Evolutionary conservation across 2,329 filamentous ascomycete genomes (phyloP).

Genomic region (Colletotrichum godetiae): DNA sequence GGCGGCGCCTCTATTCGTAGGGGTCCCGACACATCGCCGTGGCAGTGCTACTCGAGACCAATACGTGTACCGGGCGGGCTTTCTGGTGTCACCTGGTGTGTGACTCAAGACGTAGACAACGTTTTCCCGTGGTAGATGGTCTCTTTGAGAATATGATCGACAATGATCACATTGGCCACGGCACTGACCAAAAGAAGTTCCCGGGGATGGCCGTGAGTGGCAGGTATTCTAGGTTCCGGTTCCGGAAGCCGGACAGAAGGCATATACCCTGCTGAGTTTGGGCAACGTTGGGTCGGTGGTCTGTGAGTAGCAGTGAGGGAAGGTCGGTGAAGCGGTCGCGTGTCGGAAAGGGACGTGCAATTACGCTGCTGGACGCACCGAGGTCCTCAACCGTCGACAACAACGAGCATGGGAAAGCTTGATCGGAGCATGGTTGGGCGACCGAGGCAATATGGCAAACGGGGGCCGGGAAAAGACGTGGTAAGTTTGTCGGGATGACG

Average conservation of each 20-base stretch:
- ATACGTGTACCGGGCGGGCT: neutral
- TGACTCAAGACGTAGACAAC: constrained; percentile 13
- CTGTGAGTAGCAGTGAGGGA: constrained; percentile 10
- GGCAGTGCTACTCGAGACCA: constrained; percentile 20
- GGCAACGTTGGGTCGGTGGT: neutral
- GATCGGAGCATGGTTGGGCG: neutral
- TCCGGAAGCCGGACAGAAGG: constrained; percentile 3
- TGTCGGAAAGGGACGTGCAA: constrained; percentile 8
- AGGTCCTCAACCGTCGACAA: neutral
- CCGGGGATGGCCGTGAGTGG: neutral
- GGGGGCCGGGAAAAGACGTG: neutral
- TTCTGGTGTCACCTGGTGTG: constrained; percentile 1
- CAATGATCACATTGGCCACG: neutral
- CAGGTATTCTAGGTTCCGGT: constrained; percentile 11
- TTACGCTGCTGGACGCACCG: constrained; percentile 14
- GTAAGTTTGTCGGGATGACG: neutral
- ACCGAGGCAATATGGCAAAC: neutral
- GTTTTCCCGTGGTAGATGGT: neutral
- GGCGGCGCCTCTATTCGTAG: constrained; percentile 7
- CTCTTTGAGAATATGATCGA: neutral
- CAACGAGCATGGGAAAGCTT: neutral
- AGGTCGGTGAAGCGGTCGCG: neutral
- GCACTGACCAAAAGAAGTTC: neutral
- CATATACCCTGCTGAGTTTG: constrained; percentile 4
- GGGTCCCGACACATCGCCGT: neutral